Evolutionary conservation across 345 rosid species (phyloP), one percentile per base, ranked within the genome.

Genomic region (Pugionium cornutum): DNA sequence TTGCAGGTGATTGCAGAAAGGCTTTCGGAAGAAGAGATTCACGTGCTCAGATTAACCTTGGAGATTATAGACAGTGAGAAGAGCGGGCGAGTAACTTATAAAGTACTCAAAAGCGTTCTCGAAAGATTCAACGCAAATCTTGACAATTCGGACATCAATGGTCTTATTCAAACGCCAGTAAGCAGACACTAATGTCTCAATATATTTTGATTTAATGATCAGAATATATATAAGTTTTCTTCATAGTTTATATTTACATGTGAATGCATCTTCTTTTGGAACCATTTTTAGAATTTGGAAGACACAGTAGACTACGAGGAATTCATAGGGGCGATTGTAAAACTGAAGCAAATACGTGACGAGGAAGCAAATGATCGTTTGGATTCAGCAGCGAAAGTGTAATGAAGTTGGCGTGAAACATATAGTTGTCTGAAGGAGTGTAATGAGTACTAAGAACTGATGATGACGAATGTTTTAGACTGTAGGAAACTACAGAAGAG

Each of bases 1-100:
- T 64, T 3, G 28, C 40, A 89, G 98, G 78, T 92, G 41, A 86
- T 84, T 58, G 92, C 91, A 52, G 84, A 84, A 74, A 78, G 77
- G 64, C 83, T 92, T 28, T 87, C 92, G 1, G 88, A 86, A 55
- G 91, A 89, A 71, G 90, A 89, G 82, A 89, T 92, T 59, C 86
- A 88, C 0, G 89, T 84, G 32, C 64, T 92, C 46, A 92, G 76
- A 70, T 91, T 87, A 71, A 72, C 82, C 64, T 86, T 92, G 58
- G 86, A 79, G 80, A 73, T 40, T 80, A 82, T 87, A 52, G 98
- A 92, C 78, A 76, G 86, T 25, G 95, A 87, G 50, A 79, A 67
- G 7, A 86, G 88, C 36, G 96, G 95, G 35, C 78, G 79, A 63
- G 78, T 92, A 37, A 85, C 86, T 28, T 92, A 73, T 56, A 89